Conservation (phyloP, 2,329 filamentous ascomycete genomes). For the Periconia sp. region DNA sequence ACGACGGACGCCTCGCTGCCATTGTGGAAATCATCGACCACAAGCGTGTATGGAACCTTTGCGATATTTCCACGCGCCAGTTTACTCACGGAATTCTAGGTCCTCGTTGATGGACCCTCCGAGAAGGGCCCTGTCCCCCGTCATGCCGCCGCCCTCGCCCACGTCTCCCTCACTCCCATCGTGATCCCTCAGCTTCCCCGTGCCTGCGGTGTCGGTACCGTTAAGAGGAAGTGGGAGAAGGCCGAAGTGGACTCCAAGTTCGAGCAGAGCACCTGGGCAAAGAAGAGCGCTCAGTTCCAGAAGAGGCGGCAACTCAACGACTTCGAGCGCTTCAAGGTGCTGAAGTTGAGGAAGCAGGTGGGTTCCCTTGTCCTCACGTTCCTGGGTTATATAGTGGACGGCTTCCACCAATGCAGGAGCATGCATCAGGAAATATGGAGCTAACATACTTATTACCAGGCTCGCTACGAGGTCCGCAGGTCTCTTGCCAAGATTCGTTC, state of each 20-base stretch:
- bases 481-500: constrained; percentile 79
- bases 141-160: constrained; percentile 79
- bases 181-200: constrained; percentile 84
- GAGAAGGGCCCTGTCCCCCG: constrained; percentile 80
- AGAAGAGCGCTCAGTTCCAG: constrained; percentile 84
- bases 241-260: constrained; percentile 90
- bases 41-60: constrained; percentile 84
- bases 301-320: constrained; percentile 91
- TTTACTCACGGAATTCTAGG: constrained; percentile 59
- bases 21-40: constrained; percentile 99
- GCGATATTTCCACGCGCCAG: constrained; percentile 17
- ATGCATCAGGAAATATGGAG: neutral
- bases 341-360: constrained; percentile 99
- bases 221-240: constrained; percentile 91
- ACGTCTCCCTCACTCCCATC: constrained; percentile 86
- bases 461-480: constrained; percentile 96
- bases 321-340: constrained; percentile 99
- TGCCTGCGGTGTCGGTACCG: constrained; percentile 75
- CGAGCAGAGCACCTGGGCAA: constrained; percentile 87
- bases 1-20: constrained; percentile 81
- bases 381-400: neutral
- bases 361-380: constrained; percentile 34
- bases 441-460: constrained; percentile 46
- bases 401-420: neutral
- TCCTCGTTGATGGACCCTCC: constrained; percentile 91